Conservation (phyloP, 805 yeast species). For the Metschnikowia matae region DNA sequence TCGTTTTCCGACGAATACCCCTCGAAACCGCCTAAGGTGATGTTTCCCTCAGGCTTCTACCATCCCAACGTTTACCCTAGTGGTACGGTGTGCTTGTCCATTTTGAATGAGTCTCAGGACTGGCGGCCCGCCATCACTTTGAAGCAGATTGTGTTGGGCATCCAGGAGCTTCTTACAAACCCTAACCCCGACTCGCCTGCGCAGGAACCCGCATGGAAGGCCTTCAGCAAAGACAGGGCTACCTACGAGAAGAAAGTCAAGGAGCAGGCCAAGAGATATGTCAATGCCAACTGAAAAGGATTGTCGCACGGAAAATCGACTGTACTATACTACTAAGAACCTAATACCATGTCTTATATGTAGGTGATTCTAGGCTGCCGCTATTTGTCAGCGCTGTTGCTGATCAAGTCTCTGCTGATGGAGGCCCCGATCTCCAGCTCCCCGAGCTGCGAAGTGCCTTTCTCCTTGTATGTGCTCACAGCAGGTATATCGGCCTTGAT, state of each 20-base stretch:
- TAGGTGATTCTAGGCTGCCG: background rate
- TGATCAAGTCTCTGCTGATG: slow-evolving; percentile 51
- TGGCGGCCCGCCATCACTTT: slow-evolving; percentile 97
- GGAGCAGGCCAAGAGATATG: slow-evolving; percentile 66
- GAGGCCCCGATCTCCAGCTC: slow-evolving; percentile 39
- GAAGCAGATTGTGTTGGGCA: slow-evolving; percentile 84
- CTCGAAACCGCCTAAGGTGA: slow-evolving; percentile 92
- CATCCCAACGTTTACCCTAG: slow-evolving; percentile 98
- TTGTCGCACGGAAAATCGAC: background rate
- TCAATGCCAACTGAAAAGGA: slow-evolving; percentile 12
- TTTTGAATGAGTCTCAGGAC: slow-evolving; percentile 90
- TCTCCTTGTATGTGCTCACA: slow-evolving; percentile 92
- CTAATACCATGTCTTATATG: background rate
- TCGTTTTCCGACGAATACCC: slow-evolving; percentile 90
- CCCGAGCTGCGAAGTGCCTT: slow-evolving; percentile 73
- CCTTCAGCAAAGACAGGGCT: slow-evolving; percentile 63
- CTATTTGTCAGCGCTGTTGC: slow-evolving; percentile 22
- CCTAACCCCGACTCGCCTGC: slow-evolving; percentile 98
- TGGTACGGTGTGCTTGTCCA: slow-evolving; percentile 91
- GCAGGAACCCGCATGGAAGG: slow-evolving; percentile 94
- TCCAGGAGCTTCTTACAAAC: slow-evolving; percentile 82
- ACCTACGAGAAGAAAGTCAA: slow-evolving; percentile 71
- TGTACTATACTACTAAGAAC: slow-evolving; percentile 5
- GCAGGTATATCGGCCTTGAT: slow-evolving; percentile 97
- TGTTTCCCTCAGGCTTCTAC: slow-evolving; percentile 83